Conservation (phyloP, 495 filamentous ascomycete species). For the Viridothelium virens region DNA sequence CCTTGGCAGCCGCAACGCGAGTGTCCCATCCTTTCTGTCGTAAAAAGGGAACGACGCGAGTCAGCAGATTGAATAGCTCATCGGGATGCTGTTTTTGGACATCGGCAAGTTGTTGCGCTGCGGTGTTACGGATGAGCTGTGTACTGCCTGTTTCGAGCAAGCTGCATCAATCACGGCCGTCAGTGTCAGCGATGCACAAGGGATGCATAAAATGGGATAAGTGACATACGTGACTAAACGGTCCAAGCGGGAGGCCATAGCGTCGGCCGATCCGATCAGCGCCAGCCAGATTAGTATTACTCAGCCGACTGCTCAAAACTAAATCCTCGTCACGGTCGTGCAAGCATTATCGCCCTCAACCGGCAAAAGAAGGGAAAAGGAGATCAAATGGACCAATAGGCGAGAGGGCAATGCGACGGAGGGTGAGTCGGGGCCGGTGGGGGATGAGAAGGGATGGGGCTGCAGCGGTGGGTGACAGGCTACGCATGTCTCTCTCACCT, state of each 20-base stretch:
- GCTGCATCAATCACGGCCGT: slow-evolving; percentile 38
- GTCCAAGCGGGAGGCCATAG: slow-evolving; percentile 51
- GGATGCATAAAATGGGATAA: slow-evolving; percentile 16
- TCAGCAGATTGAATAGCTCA: slow-evolving; percentile 93
- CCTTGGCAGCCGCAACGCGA: slow-evolving; percentile 79
- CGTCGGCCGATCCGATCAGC: slow-evolving; percentile 29
- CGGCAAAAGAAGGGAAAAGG: not conserved
- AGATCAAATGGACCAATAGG: not conserved
- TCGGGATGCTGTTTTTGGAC: slow-evolving; percentile 96
- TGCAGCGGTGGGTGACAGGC: slow-evolving; percentile 6
- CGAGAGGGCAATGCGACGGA: not conserved
- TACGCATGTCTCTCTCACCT: slow-evolving; percentile 1
- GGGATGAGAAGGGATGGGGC: slow-evolving; percentile 2
- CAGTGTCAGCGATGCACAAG: slow-evolving; percentile 9
- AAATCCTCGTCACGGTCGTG: slow-evolving; percentile 6
- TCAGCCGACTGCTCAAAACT: slow-evolving; percentile 1
- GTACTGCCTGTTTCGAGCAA: slow-evolving; percentile 95
- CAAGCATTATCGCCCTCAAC: not conserved
- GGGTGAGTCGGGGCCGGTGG: not conserved
- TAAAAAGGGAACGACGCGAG: slow-evolving; percentile 87
- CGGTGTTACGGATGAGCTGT: slow-evolving; percentile 86
- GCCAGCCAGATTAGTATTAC: not conserved
- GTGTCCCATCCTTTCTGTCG: slow-evolving; percentile 94
- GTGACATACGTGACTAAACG: slow-evolving; percentile 83
- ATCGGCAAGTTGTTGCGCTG: slow-evolving; percentile 91